Percentiles rank a stretch among this genome's conserved stretches.
phyloP scores from a whole-genome alignment of 106 monocot species.

The Triglochin maritima region DNA sequence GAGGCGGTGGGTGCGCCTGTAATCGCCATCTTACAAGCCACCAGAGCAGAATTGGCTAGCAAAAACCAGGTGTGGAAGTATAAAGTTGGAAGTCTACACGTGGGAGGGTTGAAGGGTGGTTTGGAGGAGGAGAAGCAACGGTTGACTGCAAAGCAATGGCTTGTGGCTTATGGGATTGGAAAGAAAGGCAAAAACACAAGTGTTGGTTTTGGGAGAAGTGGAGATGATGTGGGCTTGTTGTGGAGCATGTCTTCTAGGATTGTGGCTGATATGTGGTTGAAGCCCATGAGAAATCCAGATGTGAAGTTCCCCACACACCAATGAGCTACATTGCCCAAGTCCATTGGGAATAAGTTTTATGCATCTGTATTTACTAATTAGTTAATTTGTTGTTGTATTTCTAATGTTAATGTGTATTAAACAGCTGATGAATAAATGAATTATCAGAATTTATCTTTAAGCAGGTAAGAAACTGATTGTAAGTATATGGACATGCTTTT shows the following conservation, averaged over 20 bases:
- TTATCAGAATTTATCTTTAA: too few species aligned
- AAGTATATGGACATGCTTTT: too few species aligned
- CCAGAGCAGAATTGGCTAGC: slow-evolving; percentile 3
- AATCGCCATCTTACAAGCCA: slow-evolving; percentile 49
- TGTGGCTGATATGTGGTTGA: slow-evolving; percentile 94
- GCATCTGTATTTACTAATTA: too few species aligned
- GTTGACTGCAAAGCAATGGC: slow-evolving; percentile 86
- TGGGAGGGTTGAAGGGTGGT: slow-evolving; percentile 46
- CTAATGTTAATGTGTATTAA: too few species aligned
- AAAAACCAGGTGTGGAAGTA: slow-evolving; percentile 29
- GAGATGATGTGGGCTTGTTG: slow-evolving; percentile 12
- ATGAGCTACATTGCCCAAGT: too few species aligned
- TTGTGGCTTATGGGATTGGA: slow-evolving; percentile 55
- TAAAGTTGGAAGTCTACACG: slow-evolving; percentile 53
- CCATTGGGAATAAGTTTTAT: too few species aligned
- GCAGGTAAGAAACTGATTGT: too few species aligned
- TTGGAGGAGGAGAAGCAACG: slow-evolving; percentile 65
- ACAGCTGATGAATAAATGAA: too few species aligned
- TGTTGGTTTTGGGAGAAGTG: background rate
- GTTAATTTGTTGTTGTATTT: too few species aligned
- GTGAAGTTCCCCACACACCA: slow-evolving; percentile 35
- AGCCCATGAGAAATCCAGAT: slow-evolving; percentile 70
- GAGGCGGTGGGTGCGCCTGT: slow-evolving; percentile 59
- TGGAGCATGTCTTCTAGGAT: slow-evolving; percentile 79
- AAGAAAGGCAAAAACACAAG: slow-evolving; percentile 21